Conservation (phyloP, 192 early-diverging fungal species). For the Coemansia sp. region DNA sequence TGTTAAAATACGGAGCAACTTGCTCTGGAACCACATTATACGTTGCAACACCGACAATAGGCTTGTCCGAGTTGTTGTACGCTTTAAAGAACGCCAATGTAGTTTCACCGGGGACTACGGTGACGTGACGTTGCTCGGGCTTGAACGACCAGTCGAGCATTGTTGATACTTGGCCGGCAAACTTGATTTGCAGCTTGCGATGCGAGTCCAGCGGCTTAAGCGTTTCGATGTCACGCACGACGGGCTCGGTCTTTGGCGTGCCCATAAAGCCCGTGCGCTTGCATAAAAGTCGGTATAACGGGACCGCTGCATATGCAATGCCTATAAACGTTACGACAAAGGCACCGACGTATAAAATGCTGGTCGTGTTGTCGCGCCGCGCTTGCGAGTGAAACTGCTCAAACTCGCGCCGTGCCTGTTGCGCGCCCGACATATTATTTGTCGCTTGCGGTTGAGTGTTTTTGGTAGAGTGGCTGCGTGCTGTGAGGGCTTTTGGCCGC, state of each 20-base stretch:
- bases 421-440: too few relatives aligned
- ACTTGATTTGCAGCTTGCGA: constrained; percentile 66
- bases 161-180: constrained; percentile 74
- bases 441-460: too few relatives aligned
- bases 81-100: constrained; percentile 96
- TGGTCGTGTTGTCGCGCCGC: constrained; percentile 43
- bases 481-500: neutral
- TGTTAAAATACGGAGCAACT: constrained; percentile 97
- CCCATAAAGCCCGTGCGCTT: constrained; percentile 90
- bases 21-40: constrained; percentile 94
- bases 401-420: constrained; percentile 8
- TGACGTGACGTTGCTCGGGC: constrained; percentile 83
- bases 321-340: constrained; percentile 84
- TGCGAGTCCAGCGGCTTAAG: constrained; percentile 63
- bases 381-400: constrained; percentile 28
- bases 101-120: constrained; percentile 94
- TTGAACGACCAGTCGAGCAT: constrained; percentile 86
- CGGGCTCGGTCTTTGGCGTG: constrained; percentile 75
- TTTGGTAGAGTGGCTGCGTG: neutral
- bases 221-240: constrained; percentile 59
- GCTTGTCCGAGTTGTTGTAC: constrained; percentile 78
- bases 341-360: constrained; percentile 74
- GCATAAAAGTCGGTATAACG: constrained; percentile 94
- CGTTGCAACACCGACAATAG: constrained; percentile 93
- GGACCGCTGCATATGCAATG: constrained; percentile 89